Base-by-base conservation (phyloP, 2,329 filamentous ascomycete species). In the Stemphylium vesicarium region DNA sequence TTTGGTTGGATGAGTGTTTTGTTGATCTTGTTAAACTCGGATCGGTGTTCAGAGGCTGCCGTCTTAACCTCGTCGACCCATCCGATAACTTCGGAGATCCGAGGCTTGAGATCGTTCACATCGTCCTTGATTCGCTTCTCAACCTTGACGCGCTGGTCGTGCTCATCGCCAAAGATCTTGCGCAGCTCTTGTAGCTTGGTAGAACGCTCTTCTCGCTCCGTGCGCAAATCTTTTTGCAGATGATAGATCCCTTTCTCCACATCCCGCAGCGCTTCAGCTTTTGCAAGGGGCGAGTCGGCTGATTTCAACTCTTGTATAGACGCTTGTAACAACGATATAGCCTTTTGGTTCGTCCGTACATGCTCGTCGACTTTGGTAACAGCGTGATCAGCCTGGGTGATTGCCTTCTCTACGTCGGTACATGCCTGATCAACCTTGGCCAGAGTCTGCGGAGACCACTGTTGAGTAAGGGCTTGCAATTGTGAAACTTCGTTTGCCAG, bases 1-100 rank as follows among this genome's bases (percentile, higher is more conserved):
- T 61, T 57, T 0, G 61, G 57, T 11, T 47, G 38, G 26, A 62
- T 56, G 13, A 52, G 52, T 1, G 40, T 49, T 1, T 38, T 36
- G 22, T 56, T 44, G 10, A 53, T 37, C 6, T 29, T 18, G 22
- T 62, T 45, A 7, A 59, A 31, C 1, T 58, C 53, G n/a, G n/a
- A 13, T 9, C 53, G 50, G 5, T 60, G 36, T 9, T 38, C 24
- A 12, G 13, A 18, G 4, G 26, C 18, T 1, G 42, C 31, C 12
- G 4, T 13, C 9, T 44, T 32, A 11, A 56, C 13, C 4, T 37
- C 11, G 12, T 11, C 13, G 3, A 56, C 9, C 24, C 38, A 32
- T 8, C 15, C 6, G 10, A n/a, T 13, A 12, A 54, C 15, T 11
- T 33, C 8, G 15, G 24, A n/a, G 11, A 39, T 15, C 10, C 29